A percentile compares a stretch with the other conserved stretches of the same genome.
Evolutionary conservation across 257 asterid genomes (phyloP).

Genomic region (Solanum chilense): DNA sequence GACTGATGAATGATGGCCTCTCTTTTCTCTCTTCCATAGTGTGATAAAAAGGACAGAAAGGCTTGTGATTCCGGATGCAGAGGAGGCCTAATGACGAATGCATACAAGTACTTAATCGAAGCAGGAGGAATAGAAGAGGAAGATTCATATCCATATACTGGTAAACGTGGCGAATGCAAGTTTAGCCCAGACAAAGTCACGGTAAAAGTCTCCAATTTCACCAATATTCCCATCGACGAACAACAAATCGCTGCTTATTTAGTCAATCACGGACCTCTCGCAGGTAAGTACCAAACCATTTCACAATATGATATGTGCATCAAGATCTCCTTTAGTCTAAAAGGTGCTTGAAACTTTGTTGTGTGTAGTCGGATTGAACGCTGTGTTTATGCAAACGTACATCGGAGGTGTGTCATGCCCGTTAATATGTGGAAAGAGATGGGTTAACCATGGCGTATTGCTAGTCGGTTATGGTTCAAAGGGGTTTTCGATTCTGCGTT

Average conservation of each 20-base stretch:
- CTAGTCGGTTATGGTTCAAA: slow-evolving; percentile 70
- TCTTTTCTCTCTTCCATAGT: slow-evolving; percentile 14
- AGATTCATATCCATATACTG: slow-evolving; percentile 54
- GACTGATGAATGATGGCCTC: neutral
- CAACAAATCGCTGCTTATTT: slow-evolving; percentile 59
- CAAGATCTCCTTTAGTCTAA: neutral
- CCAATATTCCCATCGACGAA: slow-evolving; percentile 43
- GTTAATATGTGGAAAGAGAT: slow-evolving; percentile 48
- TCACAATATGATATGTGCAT: neutral
- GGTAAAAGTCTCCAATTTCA: slow-evolving; percentile 41
- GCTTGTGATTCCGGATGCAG: slow-evolving; percentile 64
- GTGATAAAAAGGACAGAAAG: slow-evolving; percentile 35
- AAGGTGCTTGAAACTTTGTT: neutral
- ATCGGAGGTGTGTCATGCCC: slow-evolving; percentile 85
- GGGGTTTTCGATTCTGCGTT: slow-evolving; percentile 61
- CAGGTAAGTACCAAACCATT: slow-evolving; percentile 22
- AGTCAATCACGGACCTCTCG: slow-evolving; percentile 69
- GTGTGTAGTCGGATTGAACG: slow-evolving; percentile 58
- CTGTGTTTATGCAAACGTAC: slow-evolving; percentile 86
- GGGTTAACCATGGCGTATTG: slow-evolving; percentile 63
- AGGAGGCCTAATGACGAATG: slow-evolving; percentile 88
- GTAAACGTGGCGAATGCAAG: slow-evolving; percentile 54
- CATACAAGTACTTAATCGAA: slow-evolving; percentile 59
- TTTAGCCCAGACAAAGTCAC: slow-evolving; percentile 41
- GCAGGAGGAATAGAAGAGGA: slow-evolving; percentile 78